phyloP scores from a whole-genome alignment of 768 basidiomycete species.

The Fibroporia radiculosa region DNA sequence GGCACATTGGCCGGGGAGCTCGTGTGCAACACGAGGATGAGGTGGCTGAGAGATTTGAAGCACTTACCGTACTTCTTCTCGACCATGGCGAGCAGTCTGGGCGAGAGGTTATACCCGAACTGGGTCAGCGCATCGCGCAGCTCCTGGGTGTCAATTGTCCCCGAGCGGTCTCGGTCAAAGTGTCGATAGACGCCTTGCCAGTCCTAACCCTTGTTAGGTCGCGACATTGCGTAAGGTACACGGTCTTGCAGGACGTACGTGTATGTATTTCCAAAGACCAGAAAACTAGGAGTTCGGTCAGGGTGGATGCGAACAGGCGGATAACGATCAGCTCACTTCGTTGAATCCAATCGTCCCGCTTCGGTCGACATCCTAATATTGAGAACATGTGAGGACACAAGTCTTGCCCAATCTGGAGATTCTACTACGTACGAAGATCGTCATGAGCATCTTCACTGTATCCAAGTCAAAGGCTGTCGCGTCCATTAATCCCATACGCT shows the following conservation, averaged over 20 bases:
- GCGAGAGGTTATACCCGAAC: slow-evolving; percentile 74
- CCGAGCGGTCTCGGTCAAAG: slow-evolving; percentile 80
- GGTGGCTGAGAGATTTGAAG: background rate
- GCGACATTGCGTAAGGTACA: background rate
- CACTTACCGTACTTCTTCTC: slow-evolving; percentile 76
- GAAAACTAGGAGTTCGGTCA: slow-evolving; percentile 37
- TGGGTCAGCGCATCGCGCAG: slow-evolving; percentile 60
- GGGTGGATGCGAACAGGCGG: background rate
- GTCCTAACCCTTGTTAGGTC: slow-evolving; percentile 34
- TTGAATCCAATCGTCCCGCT: slow-evolving; percentile 76
- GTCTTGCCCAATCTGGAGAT: too few relatives aligned
- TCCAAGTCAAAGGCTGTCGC: slow-evolving; percentile 71
- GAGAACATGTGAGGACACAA: slow-evolving; percentile 4
- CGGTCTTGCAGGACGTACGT: slow-evolving; percentile 26
- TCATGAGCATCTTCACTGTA: slow-evolving; percentile 80
- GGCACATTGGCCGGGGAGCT: slow-evolving; percentile 24
- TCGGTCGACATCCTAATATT: slow-evolving; percentile 53
- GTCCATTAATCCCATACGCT: background rate
- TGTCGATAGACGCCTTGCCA: slow-evolving; percentile 82
- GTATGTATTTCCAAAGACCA: slow-evolving; percentile 79
- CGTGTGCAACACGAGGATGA: background rate
- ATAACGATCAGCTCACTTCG: slow-evolving; percentile 38
- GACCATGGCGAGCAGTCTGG: slow-evolving; percentile 55
- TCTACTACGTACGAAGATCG: slow-evolving; percentile 58
- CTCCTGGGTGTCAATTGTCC: slow-evolving; percentile 67